Percentiles rank a stretch among this genome's conserved stretches.
These are phyloP conservation scores for Litsea cubeba DNA, from an alignment of 164 flowering plant genomes.

Conservation along the genomic window DNA sequence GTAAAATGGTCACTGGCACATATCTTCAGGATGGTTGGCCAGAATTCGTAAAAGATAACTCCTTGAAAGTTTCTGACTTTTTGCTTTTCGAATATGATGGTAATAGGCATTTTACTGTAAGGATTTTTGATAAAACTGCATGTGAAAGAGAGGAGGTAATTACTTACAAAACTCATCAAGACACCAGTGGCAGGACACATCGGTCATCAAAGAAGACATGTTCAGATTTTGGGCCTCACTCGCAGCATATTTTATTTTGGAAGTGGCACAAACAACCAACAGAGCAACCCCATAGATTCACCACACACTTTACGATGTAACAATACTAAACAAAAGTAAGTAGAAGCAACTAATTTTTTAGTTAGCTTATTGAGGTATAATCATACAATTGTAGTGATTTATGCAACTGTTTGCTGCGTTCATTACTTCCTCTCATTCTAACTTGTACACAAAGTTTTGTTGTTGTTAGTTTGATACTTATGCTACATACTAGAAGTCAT, in stretches of 20 bases:
- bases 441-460: too few relatives aligned
- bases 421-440: too few relatives aligned
- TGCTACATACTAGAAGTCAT: too few relatives aligned
- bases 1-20: background rate
- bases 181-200: background rate
- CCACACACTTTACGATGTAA: background rate
- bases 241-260: background rate
- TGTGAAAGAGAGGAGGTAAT: conserved; percentile 9
- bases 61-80: conserved; percentile 11
- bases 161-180: background rate
- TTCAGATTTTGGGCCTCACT: background rate
- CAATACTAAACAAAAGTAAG: too few relatives aligned
- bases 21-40: conserved; percentile 22
- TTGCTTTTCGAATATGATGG: conserved; percentile 24
- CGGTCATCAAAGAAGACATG: background rate
- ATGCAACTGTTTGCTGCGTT: too few relatives aligned
- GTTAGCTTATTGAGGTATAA: background rate
- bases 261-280: background rate
- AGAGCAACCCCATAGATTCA: background rate
- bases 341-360: background rate
- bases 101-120: conserved; percentile 13
- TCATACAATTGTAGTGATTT: too few relatives aligned
- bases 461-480: too few relatives aligned
- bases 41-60: conserved; percentile 15
- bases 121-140: conserved; percentile 17